A percentile compares a stretch with the other conserved stretches of the same genome.
These are phyloP conservation scores for Prunus dulcis DNA, from an alignment of 306 rosid species.

Conservation along the genomic window DNA sequence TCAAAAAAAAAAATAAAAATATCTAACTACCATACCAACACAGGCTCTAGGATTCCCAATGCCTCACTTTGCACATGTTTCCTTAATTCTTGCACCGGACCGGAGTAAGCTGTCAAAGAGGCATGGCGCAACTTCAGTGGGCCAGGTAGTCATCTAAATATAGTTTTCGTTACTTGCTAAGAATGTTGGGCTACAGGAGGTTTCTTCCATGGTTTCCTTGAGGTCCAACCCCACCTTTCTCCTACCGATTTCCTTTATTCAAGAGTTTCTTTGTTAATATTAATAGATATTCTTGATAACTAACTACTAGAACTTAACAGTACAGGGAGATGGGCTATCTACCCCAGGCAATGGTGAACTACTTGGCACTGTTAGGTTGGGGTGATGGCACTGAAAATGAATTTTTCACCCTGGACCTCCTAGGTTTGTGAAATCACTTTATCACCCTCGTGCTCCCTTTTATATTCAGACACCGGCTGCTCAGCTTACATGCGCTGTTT, in stretches of 20 bases:
- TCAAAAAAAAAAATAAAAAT: no score
- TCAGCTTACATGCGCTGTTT: conserved; percentile 4
- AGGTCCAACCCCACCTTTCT: background rate
- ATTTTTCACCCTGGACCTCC: conserved; percentile 74
- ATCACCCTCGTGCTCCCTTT: conserved; percentile 7
- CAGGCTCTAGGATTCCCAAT: conserved; percentile 18
- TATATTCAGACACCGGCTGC: background rate
- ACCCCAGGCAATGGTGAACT: conserved; percentile 90
- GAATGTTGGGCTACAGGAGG: background rate
- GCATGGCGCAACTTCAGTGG: conserved; percentile 95
- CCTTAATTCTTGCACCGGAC: conserved; percentile 96
- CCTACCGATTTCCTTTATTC: background rate
- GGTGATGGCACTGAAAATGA: conserved; percentile 97
- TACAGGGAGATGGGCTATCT: conserved; percentile 97
- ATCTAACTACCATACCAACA: background rate
- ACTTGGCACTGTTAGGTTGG: conserved; percentile 96
- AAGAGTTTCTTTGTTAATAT: background rate
- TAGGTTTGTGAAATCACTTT: conserved; percentile 55
- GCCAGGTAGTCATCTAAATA: conserved; percentile 12
- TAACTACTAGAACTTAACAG: conserved; percentile 33
- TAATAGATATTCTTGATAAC: background rate
- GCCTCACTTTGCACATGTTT: conserved; percentile 60
- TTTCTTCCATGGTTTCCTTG: background rate
- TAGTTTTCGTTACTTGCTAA: background rate
- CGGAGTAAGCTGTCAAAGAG: conserved; percentile 95